Evolutionary conservation across 192 early-diverging fungal genomes (phyloP).

Genomic region (Linnemannia exigua): DNA sequence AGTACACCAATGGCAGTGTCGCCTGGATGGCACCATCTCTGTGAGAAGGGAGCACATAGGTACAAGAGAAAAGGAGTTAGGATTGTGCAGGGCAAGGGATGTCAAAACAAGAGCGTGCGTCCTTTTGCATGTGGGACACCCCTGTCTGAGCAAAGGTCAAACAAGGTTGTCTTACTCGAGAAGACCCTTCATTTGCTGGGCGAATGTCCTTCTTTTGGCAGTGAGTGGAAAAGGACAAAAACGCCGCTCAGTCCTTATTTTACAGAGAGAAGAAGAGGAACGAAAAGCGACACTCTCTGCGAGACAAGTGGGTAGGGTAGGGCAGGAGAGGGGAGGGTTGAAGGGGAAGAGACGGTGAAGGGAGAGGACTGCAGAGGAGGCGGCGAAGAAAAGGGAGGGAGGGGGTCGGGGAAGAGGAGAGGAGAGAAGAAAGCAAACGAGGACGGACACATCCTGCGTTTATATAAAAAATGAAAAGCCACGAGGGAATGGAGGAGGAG

Average conservation of each 20-base stretch:
- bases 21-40: constrained; percentile 1
- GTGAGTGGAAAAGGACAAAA: not conserved
- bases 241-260: not conserved
- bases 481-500: not conserved
- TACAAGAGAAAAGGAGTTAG: not conserved
- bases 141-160: not conserved
- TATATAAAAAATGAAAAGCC: not conserved
- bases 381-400: not conserved
- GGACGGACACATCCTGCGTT: not conserved
- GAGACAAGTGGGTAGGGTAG: not conserved
- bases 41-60: not conserved
- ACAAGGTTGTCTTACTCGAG: not conserved
- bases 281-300: not conserved
- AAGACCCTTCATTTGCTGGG: not conserved
- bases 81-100: not conserved
- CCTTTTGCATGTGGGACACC: not conserved
- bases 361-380: not conserved
- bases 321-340: not conserved
- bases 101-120: not conserved
- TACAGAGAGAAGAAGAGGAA: not conserved
- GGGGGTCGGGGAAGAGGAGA: not conserved
- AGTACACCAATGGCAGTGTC: constrained; percentile 31
- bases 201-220: not conserved
- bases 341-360: not conserved
- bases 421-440: not conserved